phyloP scores from a whole-genome alignment of 345 rosid species.

The Salix caprea region DNA sequence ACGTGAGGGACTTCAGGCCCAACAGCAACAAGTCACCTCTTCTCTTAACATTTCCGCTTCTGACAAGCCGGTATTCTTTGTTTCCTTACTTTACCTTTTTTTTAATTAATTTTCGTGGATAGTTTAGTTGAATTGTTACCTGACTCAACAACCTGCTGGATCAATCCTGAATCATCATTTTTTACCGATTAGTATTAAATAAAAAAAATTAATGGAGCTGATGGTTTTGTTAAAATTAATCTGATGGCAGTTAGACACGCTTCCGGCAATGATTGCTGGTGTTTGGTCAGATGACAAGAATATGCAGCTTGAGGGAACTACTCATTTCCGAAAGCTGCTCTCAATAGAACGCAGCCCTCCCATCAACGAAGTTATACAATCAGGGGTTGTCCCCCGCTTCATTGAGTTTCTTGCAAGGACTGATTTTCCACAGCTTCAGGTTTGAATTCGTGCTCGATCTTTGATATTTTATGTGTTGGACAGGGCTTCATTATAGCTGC shows the following conservation, averaged over 20 bases:
- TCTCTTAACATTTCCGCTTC: conserved; percentile 7
- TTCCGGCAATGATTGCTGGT: conserved; percentile 21
- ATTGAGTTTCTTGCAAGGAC: conserved; percentile 24
- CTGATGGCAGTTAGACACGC: conserved; percentile 18
- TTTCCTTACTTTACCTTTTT: not conserved
- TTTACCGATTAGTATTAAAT: too few species aligned
- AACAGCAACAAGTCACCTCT: not conserved
- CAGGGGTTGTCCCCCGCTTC: conserved; percentile 30
- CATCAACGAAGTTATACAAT: conserved; percentile 27
- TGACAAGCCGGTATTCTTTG: conserved; percentile 10
- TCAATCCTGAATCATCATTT: not conserved
- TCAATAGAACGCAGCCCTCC: conserved; percentile 26
- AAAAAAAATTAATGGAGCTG: not conserved
- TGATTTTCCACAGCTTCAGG: conserved; percentile 33
- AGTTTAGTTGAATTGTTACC: too few species aligned
- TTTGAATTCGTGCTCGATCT: not conserved
- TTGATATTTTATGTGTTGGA: not conserved
- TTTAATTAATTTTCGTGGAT: not conserved
- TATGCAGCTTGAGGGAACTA: conserved; percentile 25
- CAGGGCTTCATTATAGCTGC: not conserved
- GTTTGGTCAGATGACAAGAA: conserved; percentile 18
- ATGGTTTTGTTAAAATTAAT: not conserved
- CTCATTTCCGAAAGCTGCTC: conserved; percentile 27
- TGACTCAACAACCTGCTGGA: not conserved
- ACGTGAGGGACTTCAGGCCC: conserved; percentile 19